Conservation (phyloP, 768 basidiomycete species). For the Amylocystis lapponica region DNA sequence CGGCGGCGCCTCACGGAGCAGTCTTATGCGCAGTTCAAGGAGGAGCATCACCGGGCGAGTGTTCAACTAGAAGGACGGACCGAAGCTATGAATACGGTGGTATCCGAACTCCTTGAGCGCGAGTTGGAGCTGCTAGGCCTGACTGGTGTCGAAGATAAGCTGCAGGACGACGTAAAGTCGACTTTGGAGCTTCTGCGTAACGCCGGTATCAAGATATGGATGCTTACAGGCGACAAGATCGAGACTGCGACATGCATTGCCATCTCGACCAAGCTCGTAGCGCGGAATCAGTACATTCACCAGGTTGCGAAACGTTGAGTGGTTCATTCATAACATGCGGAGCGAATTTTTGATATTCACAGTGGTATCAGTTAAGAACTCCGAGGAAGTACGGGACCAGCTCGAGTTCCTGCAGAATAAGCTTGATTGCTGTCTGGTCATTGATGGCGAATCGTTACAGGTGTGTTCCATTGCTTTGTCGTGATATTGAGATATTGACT, state of each 20-base stretch:
- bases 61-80: conserved; percentile 73
- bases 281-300: conserved; percentile 95
- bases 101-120: conserved; percentile 72
- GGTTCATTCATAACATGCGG: not conserved
- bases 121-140: conserved; percentile 90
- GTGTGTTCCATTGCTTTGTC: conserved; percentile 34
- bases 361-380: conserved; percentile 64
- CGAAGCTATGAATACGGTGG: conserved; percentile 72
- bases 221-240: conserved; percentile 98
- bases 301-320: conserved; percentile 86
- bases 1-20: conserved; percentile 68
- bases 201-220: conserved; percentile 99
- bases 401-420: conserved; percentile 93
- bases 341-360: conserved; percentile 2
- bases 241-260: conserved; percentile 99
- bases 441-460: conserved; percentile 95
- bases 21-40: conserved; percentile 69
- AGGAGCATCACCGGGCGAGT: conserved; percentile 69
- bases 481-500: not conserved
- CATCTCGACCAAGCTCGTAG: conserved; percentile 93
- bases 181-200: conserved; percentile 91
- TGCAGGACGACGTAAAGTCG: conserved; percentile 94
- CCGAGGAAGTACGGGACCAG: conserved; percentile 78
- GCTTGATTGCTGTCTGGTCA: conserved; percentile 94
- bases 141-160: conserved; percentile 98